A percentile compares a stretch with the other conserved stretches of the same genome.
These are phyloP conservation scores for Suhomyces sp. DNA, from an alignment of 805 yeast species.

Conservation along the genomic window DNA sequence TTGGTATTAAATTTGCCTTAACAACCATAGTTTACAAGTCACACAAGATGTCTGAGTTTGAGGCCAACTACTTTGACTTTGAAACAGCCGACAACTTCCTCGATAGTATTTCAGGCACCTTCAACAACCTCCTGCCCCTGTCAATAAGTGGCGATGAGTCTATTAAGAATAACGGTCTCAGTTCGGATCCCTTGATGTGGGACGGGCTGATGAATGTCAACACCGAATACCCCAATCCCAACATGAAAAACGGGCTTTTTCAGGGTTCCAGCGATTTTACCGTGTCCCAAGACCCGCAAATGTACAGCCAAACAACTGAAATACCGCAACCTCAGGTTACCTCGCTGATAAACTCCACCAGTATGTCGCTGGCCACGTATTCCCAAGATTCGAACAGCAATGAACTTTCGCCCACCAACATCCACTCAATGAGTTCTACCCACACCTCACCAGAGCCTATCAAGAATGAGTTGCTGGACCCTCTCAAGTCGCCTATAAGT, in stretches of 20 bases:
- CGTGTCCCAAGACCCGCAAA: not conserved
- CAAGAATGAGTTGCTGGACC: conserved; percentile 7
- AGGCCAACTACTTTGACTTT: conserved; percentile 17
- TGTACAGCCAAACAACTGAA: not conserved
- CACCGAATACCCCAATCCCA: conserved; percentile 7
- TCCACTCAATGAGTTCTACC: conserved; percentile 14
- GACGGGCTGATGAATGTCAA: conserved; percentile 1
- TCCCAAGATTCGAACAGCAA: conserved; percentile 14
- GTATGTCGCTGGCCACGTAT: conserved; percentile 14
- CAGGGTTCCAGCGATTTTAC: not conserved
- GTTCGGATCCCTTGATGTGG: not conserved
- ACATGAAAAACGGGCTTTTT: not conserved
- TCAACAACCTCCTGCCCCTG: conserved; percentile 18
- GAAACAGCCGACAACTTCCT: conserved; percentile 30
- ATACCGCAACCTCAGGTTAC: not conserved
- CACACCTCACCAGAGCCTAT: conserved; percentile 23
- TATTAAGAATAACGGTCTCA: not conserved
- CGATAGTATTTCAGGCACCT: conserved; percentile 24
- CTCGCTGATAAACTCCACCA: conserved; percentile 3
- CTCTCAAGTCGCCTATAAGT: not conserved
- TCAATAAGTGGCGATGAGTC: conserved; percentile 18
- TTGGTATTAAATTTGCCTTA: not conserved
- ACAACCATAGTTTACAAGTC: not conserved
- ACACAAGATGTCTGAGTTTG: conserved; percentile 12
- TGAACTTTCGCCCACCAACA: conserved; percentile 17